Conservation (phyloP, 495 filamentous ascomycete species). For the Penicillium manginii region DNA sequence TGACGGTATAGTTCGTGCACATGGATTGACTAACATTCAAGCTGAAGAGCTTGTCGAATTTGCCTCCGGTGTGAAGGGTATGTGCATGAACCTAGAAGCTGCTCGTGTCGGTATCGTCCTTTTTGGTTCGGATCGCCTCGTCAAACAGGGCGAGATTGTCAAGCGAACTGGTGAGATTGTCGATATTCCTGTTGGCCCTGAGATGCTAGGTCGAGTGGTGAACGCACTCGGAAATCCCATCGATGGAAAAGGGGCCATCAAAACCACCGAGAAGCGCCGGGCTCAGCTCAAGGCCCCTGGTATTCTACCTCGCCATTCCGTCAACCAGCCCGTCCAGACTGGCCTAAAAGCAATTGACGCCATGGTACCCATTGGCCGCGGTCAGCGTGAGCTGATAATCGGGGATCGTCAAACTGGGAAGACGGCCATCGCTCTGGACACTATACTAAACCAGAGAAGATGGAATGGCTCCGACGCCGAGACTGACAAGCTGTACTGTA, state of each 20-base stretch:
- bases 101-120: slow-evolving; percentile 99
- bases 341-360: slow-evolving; percentile 99
- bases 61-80: slow-evolving; percentile 99
- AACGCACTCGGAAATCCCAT: slow-evolving; percentile 99
- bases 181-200: slow-evolving; percentile 92
- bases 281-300: slow-evolving; percentile 98
- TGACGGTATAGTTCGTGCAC: slow-evolving; percentile 99
- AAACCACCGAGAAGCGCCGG: slow-evolving; percentile 89
- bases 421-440: slow-evolving; percentile 97
- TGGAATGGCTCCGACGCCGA: slow-evolving; percentile 92
- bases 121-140: slow-evolving; percentile 99
- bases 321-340: slow-evolving; percentile 98
- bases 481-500: slow-evolving; percentile 97
- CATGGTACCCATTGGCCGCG: slow-evolving; percentile 99
- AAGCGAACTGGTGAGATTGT: slow-evolving; percentile 99
- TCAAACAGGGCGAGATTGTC: slow-evolving; percentile 99
- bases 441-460: slow-evolving; percentile 98
- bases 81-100: slow-evolving; percentile 99
- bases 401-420: slow-evolving; percentile 99
- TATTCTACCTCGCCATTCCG: slow-evolving; percentile 94
- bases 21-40: slow-evolving; percentile 99
- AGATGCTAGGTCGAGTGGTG: slow-evolving; percentile 95
- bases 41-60: slow-evolving; percentile 99
- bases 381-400: slow-evolving; percentile 99
- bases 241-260: slow-evolving; percentile 96